Base-by-base conservation (phyloP, 2,329 filamentous ascomycete species). In the Coniochaeta pulveracea region DNA sequence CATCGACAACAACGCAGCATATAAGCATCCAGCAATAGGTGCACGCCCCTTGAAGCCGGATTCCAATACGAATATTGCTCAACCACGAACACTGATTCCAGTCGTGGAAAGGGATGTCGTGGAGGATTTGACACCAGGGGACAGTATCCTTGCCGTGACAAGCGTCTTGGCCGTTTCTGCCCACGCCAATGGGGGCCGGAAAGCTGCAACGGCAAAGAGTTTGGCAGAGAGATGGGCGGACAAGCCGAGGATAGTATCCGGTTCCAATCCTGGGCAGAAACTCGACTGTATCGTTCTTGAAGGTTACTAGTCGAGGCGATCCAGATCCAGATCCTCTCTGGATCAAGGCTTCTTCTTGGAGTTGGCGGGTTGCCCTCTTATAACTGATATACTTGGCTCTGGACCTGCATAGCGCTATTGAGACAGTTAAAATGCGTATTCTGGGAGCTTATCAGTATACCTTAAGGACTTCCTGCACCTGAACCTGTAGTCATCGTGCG, bases 11-110 rank as follows among this genome's bases (percentile, higher is more conserved):
- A 7, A 4, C 19, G 31, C 6, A 16, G 26, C 10, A 14, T 16
- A 14, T 23, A 17, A 26, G 16, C 23, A 21, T 5, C n/a, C 32
- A 18, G 15, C 22, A n/a, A 26, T 12, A 4, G 10, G 5, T 26
- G 22, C 32, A 26, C 19, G 15, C n/a, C 22, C 22, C 3, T 15
- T 34, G 22, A 24, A 34, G 6, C 32, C 32, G 7, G 32, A 34
- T 19, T n/a, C 32, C 22, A 34, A 34, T 17, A 34, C 32, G 7
- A 34, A 34, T 12, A 22, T 34, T 11, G 25, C 25, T 12, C 9
- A 10, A 10, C 32, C 16, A 5, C 26, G 32, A 17, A 34, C 32
- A 18, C 32, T 34, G 5, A 34, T 34, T 12, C 32, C 32, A 6
- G 25, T 18, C 10, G 22, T 34, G 8, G 6, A 12, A 4, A 26